A percentile compares a stretch with the other conserved stretches of the same genome.
Evolutionary conservation across 495 filamentous ascomycete genomes (phyloP).

Genomic region (Annulohypoxylon moriforme): DNA sequence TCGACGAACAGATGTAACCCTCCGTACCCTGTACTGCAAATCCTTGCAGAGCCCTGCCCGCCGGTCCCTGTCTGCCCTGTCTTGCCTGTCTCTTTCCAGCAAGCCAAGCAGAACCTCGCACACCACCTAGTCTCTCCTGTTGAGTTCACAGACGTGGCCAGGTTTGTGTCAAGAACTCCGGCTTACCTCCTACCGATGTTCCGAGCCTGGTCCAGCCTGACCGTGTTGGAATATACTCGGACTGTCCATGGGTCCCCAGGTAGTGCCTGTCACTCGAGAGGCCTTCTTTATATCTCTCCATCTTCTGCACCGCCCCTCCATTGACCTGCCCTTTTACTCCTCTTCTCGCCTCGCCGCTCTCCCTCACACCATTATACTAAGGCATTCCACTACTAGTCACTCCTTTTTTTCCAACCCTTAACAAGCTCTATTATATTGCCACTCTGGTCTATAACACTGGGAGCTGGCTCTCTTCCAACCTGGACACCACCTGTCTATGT

Average conservation of each 20-base stretch:
- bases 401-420: slow-evolving; percentile 52
- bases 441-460: slow-evolving; percentile 63
- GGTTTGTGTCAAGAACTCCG: slow-evolving; percentile 62
- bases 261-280: slow-evolving; percentile 48
- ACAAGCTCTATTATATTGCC: slow-evolving; percentile 53
- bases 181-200: slow-evolving; percentile 65
- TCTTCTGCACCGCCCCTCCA: slow-evolving; percentile 58
- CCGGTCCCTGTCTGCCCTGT: slow-evolving; percentile 52
- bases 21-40: slow-evolving; percentile 49
- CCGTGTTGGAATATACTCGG: slow-evolving; percentile 55
- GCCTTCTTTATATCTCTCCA: slow-evolving; percentile 62
- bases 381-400: slow-evolving; percentile 55
- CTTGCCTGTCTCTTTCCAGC: slow-evolving; percentile 51
- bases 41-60: slow-evolving; percentile 50
- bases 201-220: slow-evolving; percentile 59
- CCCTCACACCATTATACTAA: slow-evolving; percentile 51
- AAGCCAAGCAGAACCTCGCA: slow-evolving; percentile 59
- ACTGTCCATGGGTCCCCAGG: slow-evolving; percentile 53
- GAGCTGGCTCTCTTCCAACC: slow-evolving; percentile 63
- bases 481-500: slow-evolving; percentile 52
- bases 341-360: slow-evolving; percentile 49
- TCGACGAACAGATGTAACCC: slow-evolving; percentile 61
- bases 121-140: slow-evolving; percentile 53
- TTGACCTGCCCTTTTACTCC: slow-evolving; percentile 47
- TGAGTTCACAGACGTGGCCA: slow-evolving; percentile 59